Evolutionary conservation across 163 green algal genomes (phyloP).

Genomic region (Scenedesmus sp.): DNA sequence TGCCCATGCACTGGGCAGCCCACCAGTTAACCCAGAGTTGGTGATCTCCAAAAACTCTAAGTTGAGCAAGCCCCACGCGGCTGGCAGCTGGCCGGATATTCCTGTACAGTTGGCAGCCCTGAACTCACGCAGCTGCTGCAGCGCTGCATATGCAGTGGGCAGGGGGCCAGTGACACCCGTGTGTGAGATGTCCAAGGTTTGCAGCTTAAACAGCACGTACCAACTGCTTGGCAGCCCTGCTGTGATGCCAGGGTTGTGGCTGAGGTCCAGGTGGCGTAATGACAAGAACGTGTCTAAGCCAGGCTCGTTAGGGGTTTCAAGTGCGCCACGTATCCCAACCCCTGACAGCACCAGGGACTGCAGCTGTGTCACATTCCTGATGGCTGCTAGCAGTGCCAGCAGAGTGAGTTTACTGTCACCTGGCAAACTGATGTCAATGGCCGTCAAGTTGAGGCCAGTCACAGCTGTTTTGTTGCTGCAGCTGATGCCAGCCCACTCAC

Average conservation of each 20-base stretch:
- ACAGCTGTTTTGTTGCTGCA: not conserved
- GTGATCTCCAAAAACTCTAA: not conserved
- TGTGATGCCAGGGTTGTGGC: not conserved
- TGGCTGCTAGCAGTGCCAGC: not conserved
- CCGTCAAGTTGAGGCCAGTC: not conserved
- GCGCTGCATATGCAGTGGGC: not conserved
- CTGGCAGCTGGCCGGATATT: not conserved
- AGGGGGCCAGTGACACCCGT: not conserved
- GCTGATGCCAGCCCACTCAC: not conserved
- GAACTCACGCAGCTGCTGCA: not conserved
- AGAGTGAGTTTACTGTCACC: not conserved
- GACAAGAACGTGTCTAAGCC: not conserved
- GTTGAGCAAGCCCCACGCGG: not conserved
- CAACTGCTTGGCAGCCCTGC: not conserved
- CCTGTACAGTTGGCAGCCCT: not conserved
- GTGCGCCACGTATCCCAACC: not conserved
- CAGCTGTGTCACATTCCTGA: not conserved
- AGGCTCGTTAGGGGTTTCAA: not conserved
- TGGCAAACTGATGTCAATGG: not conserved
- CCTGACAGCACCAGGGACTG: not conserved
- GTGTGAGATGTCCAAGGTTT: not conserved
- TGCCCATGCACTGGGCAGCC: not conserved
- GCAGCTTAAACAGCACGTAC: not conserved
- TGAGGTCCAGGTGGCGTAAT: not conserved
- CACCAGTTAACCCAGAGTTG: not conserved